Evolutionary conservation across 805 yeast species (phyloP).

Genomic region (Candida tammaniensis): DNA sequence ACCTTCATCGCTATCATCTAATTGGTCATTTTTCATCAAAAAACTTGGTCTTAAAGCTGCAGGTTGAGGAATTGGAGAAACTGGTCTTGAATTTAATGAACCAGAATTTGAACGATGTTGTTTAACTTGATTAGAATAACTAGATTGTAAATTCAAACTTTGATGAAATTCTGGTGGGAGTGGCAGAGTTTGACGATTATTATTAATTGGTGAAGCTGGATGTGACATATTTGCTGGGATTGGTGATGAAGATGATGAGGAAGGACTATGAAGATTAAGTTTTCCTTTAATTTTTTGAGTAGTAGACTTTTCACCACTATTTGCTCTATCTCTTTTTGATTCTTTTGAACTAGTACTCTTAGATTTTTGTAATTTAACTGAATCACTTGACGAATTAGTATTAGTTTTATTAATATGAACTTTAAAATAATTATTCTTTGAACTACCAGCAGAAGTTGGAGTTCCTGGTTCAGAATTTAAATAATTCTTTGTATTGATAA

Average conservation of each 20-base stretch:
- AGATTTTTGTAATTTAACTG: conserved; percentile 6
- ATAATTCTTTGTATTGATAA: conserved; percentile 9
- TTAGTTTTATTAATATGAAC: conserved; percentile 8
- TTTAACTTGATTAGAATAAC: conserved; percentile 33
- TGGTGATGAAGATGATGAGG: conserved; percentile 4
- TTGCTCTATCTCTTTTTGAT: conserved; percentile 6
- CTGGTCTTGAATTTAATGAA: conserved; percentile 18
- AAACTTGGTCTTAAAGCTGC: conserved; percentile 5
- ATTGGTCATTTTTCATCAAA: conserved; percentile 2
- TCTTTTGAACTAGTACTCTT: conserved; percentile 11
- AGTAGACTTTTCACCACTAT: neutral
- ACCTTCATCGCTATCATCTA: neutral
- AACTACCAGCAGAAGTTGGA: conserved; percentile 7
- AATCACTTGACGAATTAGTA: conserved; percentile 14
- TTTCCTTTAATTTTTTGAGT: conserved; percentile 8
- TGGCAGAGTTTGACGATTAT: conserved; percentile 8
- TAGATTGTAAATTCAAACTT: conserved; percentile 8
- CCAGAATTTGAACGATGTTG: conserved; percentile 29
- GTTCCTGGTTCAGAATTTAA: conserved; percentile 12
- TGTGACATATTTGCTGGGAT: conserved; percentile 1
- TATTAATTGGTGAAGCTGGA: no score
- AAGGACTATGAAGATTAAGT: neutral
- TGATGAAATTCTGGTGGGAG: neutral
- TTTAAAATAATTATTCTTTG: conserved; percentile 7
- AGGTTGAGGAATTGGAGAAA: conserved; percentile 18